These are phyloP conservation scores for Eimeria falciformis DNA, from an alignment of 169 alveolate species.

Conservation along the genomic window DNA sequence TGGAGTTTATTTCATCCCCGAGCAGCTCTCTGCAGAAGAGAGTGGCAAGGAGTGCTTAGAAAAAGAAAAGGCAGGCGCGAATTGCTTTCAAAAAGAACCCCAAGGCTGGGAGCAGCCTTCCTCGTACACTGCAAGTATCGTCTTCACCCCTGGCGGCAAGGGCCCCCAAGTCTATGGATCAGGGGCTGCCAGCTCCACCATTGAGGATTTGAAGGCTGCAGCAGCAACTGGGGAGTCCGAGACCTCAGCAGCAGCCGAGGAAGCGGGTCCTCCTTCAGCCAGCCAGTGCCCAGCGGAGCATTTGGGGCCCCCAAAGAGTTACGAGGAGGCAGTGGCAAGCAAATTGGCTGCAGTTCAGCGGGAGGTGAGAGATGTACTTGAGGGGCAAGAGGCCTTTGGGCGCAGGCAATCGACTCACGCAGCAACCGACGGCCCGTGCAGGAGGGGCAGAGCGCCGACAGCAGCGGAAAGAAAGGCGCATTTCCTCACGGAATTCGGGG, in stretches of 20 bases:
- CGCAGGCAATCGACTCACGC: neutral
- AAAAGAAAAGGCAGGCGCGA: neutral
- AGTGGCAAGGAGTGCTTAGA: neutral
- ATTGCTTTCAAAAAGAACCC: neutral
- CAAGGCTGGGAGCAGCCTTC: constrained; percentile 16
- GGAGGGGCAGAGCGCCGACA: constrained; percentile 29
- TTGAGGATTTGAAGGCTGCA: neutral
- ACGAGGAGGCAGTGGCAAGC: neutral
- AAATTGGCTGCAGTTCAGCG: neutral
- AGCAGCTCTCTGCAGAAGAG: constrained; percentile 22
- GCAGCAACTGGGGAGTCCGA: no score
- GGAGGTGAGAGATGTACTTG: neutral
- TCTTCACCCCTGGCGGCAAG: constrained; percentile 1
- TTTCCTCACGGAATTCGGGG: constrained; percentile 9
- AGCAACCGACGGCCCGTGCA: neutral
- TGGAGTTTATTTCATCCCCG: constrained; percentile 48
- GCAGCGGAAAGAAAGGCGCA: constrained; percentile 13
- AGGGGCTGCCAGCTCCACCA: neutral
- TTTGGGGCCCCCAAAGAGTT: no score
- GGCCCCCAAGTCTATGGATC: neutral
- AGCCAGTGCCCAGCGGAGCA: no score
- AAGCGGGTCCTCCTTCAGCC: no score
- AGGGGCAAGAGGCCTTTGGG: neutral
- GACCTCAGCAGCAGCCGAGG: no score
- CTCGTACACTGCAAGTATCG: constrained; percentile 23